Base-by-base conservation (phyloP, 768 basidiomycete species). In the Rhodotorula sphaerocarpa region DNA sequence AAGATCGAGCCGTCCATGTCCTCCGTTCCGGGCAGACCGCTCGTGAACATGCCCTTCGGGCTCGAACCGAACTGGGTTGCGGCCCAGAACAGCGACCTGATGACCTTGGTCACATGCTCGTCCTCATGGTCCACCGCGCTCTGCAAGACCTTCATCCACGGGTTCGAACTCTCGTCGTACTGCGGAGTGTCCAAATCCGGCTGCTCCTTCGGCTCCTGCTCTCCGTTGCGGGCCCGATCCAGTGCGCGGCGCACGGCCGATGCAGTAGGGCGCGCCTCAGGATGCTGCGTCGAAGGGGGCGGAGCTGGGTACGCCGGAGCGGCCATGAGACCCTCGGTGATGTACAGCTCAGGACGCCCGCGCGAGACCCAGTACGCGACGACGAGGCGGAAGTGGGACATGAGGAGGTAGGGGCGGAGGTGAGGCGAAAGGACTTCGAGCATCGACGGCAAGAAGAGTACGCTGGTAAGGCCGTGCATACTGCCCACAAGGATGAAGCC, bases 401-500 rank as follows among this genome's bases (percentile, higher is more conserved):
- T 51, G 36, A 73, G 65, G 39, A 71, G 50, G 53, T 66, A 61
- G 1, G 70, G 70, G 20, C 72, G 63, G 18, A 63, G 64, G 31
- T 71, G 59, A 2, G 72, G 70, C 14, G 63, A 69, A n/a, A 73
- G 48, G 41, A 31, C 55, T 55, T 73, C 66, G 33, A 73, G 66
- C 23, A 73, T 50, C 3, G 65, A 44, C 1, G 70, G 70, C 6
- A 73, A 59, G 64, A 73, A 71, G n/a, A 73, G 36, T n/a, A 62
- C 57, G 30, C 63, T 63, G 14, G 72, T 73, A 18, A 73, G 53
- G 25, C 59, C 64, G 57, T 73, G 72, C 71, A 73, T 73, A 36
- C 61, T 63, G 61, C 20, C 27, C 5, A 18, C 27, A 1, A n/a
- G 25, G n/a, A 42, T 14, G 33, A 23, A 27, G 31, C n/a, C 2